Percentiles rank a stretch among this genome's conserved stretches.
phyloP scores from a whole-genome alignment of 352 stramenopile species.

The Phytophthora colocasiae region DNA sequence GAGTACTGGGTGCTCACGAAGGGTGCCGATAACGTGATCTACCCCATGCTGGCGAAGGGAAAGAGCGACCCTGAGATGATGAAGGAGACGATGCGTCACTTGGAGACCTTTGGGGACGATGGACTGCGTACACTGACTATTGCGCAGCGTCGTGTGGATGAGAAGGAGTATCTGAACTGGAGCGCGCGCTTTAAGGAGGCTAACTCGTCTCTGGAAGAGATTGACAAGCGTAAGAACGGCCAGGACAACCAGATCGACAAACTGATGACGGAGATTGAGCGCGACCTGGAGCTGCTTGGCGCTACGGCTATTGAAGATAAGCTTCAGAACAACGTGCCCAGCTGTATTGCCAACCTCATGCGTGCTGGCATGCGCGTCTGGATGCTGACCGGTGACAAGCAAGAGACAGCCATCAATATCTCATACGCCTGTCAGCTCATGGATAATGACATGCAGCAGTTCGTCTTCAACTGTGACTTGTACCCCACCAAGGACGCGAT shows the following conservation, averaged over 20 bases:
- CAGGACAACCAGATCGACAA: constrained; percentile 73
- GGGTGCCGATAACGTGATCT: constrained; percentile 95
- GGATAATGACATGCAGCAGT: constrained; percentile 86
- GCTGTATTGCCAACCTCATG: constrained; percentile 87
- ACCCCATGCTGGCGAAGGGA: constrained; percentile 70
- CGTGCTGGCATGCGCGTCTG: constrained; percentile 91
- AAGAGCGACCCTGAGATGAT: constrained; percentile 67
- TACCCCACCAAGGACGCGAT: constrained; percentile 65
- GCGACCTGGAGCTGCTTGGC: constrained; percentile 82
- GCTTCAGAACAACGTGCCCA: constrained; percentile 90
- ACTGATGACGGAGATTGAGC: constrained; percentile 83
- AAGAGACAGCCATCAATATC: constrained; percentile 96
- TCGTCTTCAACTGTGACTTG: constrained; percentile 69
- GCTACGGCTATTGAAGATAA: constrained; percentile 95
- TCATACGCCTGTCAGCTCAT: constrained; percentile 91
- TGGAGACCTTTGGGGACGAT: constrained; percentile 86
- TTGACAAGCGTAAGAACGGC: constrained; percentile 82
- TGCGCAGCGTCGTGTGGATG: constrained; percentile 57
- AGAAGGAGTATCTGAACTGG: constrained; percentile 74
- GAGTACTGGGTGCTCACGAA: constrained; percentile 84
- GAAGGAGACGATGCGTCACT: constrained; percentile 65
- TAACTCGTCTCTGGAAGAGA: constrained; percentile 75
- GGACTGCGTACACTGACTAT: constrained; percentile 89
- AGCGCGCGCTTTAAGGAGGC: constrained; percentile 67
- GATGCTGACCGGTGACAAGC: constrained; percentile 95